Conservation (phyloP, 2,329 filamentous ascomycete species). For the Monosporascus sp. region DNA sequence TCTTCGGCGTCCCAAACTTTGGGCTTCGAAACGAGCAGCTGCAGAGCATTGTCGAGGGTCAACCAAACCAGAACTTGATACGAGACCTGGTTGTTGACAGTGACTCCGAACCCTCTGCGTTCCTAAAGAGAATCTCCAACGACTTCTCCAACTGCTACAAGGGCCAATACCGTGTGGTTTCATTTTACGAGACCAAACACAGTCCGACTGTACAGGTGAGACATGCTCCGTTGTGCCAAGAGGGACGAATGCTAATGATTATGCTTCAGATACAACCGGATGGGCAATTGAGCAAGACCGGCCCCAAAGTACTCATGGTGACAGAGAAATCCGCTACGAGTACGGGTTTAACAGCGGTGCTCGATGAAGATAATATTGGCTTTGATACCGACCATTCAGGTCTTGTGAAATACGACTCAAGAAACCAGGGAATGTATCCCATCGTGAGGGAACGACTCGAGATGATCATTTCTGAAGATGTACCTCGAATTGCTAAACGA, state of each 20-base stretch:
- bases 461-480: not conserved
- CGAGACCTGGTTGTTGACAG: conserved; percentile 13
- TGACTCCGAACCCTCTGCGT: conserved; percentile 15
- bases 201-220: conserved; percentile 15
- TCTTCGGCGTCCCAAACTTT: conserved; percentile 26
- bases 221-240: not conserved
- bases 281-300: conserved; percentile 7
- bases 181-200: conserved; percentile 11
- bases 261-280: not conserved
- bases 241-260: not conserved
- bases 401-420: conserved; percentile 16
- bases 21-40: conserved; percentile 17
- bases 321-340: conserved; percentile 19
- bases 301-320: conserved; percentile 14
- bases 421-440: conserved; percentile 1
- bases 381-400: conserved; percentile 18
- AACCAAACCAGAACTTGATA: conserved; percentile 19
- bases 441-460: conserved; percentile 3
- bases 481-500: not conserved
- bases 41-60: conserved; percentile 12
- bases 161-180: conserved; percentile 12
- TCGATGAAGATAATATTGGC: conserved; percentile 15
- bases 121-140: conserved; percentile 10
- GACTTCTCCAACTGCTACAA: conserved; percentile 14
- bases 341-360: conserved; percentile 10